A percentile compares a stretch with the other conserved stretches of the same genome.
Conservation (phyloP, 1,284 basidiomycete species). For the Tremellales sp. region DNA sequence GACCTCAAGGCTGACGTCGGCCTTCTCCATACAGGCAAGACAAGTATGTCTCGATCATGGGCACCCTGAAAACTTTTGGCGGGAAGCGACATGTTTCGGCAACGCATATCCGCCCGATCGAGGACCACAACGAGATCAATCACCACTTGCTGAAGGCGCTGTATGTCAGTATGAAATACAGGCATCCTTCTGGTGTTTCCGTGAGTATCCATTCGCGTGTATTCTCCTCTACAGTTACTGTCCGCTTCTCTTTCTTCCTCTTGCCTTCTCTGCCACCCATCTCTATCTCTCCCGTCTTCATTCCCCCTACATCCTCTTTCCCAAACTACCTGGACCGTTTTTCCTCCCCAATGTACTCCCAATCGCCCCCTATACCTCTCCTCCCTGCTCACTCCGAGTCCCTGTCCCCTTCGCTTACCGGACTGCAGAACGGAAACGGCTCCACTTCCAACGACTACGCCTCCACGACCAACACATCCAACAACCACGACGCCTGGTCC, state of each 20-base stretch:
- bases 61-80: conserved; percentile 82
- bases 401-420: no score
- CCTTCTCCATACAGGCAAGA: conserved; percentile 72
- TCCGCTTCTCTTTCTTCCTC: no score
- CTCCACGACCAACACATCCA: conserved; percentile 17
- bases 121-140: conserved; percentile 73
- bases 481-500: conserved; percentile 46
- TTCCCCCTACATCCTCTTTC: not conserved
- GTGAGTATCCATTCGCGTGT: conserved; percentile 15
- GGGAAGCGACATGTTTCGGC: conserved; percentile 78
- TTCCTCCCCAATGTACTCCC: no score
- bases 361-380: no score
- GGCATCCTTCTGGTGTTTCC: conserved; percentile 50
- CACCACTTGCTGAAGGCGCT: conserved; percentile 69
- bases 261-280: not conserved
- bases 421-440: no score
- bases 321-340: no score
- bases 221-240: not conserved
- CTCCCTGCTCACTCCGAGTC: no score
- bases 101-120: conserved; percentile 63
- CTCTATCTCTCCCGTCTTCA: not conserved
- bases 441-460: conserved; percentile 45
- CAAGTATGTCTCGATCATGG: conserved; percentile 78
- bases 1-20: no score
- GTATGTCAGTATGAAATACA: conserved; percentile 51